Evolutionary conservation across 1,284 basidiomycete genomes (phyloP).

Genomic region (Ustilago vetiveriae): DNA sequence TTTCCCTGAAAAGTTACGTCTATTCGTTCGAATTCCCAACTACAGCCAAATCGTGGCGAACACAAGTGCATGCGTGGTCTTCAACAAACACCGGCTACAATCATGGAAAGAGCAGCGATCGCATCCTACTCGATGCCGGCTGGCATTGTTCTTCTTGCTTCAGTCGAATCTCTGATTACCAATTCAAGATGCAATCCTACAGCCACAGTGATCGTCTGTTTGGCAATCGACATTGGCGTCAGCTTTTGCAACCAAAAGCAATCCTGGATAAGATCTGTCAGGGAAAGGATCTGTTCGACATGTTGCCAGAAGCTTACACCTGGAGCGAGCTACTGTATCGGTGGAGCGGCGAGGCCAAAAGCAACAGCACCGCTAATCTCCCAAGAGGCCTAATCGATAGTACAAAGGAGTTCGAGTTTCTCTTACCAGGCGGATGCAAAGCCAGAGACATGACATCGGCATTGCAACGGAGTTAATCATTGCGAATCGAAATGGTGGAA

Average conservation of each 20-base stretch:
- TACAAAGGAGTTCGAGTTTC: slow-evolving; percentile 71
- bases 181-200: slow-evolving; percentile 75
- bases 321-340: slow-evolving; percentile 52
- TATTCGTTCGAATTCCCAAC: slow-evolving; percentile 75
- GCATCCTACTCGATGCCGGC: slow-evolving; percentile 74
- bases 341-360: slow-evolving; percentile 53
- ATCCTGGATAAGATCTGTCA: slow-evolving; percentile 75
- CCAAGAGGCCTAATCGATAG: slow-evolving; percentile 72
- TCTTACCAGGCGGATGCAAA: slow-evolving; percentile 74
- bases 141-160: slow-evolving; percentile 74
- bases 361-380: slow-evolving; percentile 70
- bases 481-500: too few relatives aligned
- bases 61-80: slow-evolving; percentile 72
- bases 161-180: slow-evolving; percentile 73
- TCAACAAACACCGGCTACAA: slow-evolving; percentile 69
- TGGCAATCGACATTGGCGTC: slow-evolving; percentile 68
- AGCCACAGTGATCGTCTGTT: slow-evolving; percentile 76
- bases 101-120: slow-evolving; percentile 73
- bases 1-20: slow-evolving; percentile 75
- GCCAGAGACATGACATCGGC: slow-evolving; percentile 12
- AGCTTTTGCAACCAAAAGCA: slow-evolving; percentile 71
- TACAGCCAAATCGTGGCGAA: slow-evolving; percentile 71
- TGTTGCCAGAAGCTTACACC: slow-evolving; percentile 74
- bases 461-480: too few relatives aligned
- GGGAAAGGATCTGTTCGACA: slow-evolving; percentile 74